Base-by-base conservation (phyloP, 257 asterid species). In the Solanum verrucosum region DNA sequence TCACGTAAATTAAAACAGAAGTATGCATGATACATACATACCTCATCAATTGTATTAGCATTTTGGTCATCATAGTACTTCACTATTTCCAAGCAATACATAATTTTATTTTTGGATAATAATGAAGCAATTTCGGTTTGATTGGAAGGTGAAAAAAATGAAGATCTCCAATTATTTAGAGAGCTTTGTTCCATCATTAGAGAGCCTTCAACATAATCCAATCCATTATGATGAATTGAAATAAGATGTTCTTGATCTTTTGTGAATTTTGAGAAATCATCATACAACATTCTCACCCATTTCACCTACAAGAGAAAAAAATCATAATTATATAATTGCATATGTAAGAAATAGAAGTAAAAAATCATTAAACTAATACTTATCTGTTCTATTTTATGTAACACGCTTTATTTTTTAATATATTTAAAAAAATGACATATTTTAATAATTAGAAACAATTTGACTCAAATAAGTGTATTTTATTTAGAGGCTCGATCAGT, bases 61-160 rank as follows among this genome's bases (percentile, higher is more conserved):
- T 74, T 92, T 25, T 44, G 92, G 42, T 91, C 87, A 71, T 86
- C 88, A 70, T 86, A 86, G 42, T 94, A 92, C 84, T 91, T 93
- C 87, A 92, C 95, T 42, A 92, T 46, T 87, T 94, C 98, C 3
- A 93, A 89, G 87, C 92, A 34, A 86, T 94, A 94, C 46, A 94
- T 73, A 85, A 94, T 25, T 16, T 91, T 89, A 9, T 93, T 85
- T 25, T 89, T n/a, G 70, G 83, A 88, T 34, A 93, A 86, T 29
- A 91, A 75, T 10, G 92, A 44, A 52, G 31, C 87, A 9, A 92
- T 90, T 20, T 88, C 68, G 78, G 89, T 87, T 27, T 89, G 94
- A 15, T 84, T 71, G 3, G 93, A 84, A 23, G 91, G 86, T 7
- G 96, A 87, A 25, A 88, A 84, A 72, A 92, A 93, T 35, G 90